Conservation (phyloP, 768 basidiomycete genomes). For the Paxillus rubicundulus region DNA sequence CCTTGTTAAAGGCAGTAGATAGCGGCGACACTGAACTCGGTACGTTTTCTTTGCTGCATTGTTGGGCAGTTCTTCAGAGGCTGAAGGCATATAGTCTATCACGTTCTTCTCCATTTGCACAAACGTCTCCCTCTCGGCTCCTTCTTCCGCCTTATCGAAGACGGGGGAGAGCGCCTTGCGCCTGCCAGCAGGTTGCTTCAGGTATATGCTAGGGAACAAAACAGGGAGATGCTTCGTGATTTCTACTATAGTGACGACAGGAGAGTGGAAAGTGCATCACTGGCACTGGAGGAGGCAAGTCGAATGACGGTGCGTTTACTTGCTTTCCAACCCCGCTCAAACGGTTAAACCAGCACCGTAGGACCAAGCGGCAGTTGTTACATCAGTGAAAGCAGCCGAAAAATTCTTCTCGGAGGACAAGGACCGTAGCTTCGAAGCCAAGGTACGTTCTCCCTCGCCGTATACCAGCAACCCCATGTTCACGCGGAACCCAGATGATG, state of each 20-base stretch:
- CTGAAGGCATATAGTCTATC: constrained; percentile 62
- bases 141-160: constrained; percentile 94
- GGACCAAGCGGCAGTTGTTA: constrained; percentile 72
- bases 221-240: constrained; percentile 88
- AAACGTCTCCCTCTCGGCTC: constrained; percentile 80
- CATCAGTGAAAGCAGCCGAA: constrained; percentile 75
- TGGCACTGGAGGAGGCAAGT: constrained; percentile 81
- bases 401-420: constrained; percentile 97
- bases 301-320: constrained; percentile 52
- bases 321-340: neutral
- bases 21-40: constrained; percentile 95
- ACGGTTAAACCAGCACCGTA: constrained; percentile 30
- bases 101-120: constrained; percentile 86
- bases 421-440: constrained; percentile 86
- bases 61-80: neutral
- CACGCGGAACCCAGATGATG: constrained; percentile 65
- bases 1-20: constrained; percentile 85
- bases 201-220: constrained; percentile 88
- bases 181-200: constrained; percentile 80
- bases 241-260: constrained; percentile 98
- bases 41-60: constrained; percentile 34
- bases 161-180: constrained; percentile 71
- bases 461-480: neutral
- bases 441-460: constrained; percentile 44
- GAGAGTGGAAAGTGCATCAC: constrained; percentile 87